phyloP scores from a whole-genome alignment of 228 moss, liverwort and hornwort genomes.

The Sphagnum magellanicum region DNA sequence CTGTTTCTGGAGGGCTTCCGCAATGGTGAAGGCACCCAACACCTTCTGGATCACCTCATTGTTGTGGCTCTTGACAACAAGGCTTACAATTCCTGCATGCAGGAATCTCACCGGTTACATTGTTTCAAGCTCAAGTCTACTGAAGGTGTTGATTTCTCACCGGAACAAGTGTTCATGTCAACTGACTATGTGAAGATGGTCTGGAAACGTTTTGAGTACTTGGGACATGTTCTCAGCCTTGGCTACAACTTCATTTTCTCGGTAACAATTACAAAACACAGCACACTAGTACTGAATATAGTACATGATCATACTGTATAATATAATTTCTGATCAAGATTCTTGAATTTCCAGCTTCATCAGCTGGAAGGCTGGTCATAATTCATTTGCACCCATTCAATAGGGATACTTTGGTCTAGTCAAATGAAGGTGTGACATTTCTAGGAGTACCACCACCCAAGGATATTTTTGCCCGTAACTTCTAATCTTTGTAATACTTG shows the following conservation, averaged over 20 bases:
- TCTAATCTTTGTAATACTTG: too few relatives aligned
- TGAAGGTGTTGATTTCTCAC: slow-evolving; percentile 51
- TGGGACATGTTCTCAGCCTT: slow-evolving; percentile 53
- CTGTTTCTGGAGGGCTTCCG: slow-evolving; percentile 56
- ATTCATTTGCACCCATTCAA: too few relatives aligned
- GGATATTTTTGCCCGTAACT: too few relatives aligned
- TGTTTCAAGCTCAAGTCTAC: slow-evolving; percentile 55
- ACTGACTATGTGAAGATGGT: slow-evolving; percentile 76
- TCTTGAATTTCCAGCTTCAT: too few relatives aligned
- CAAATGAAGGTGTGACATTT: too few relatives aligned
- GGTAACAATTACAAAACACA: slow-evolving; percentile 23
- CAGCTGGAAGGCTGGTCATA: too few relatives aligned
- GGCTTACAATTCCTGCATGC: slow-evolving; percentile 53
- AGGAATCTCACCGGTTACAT: slow-evolving; percentile 39
- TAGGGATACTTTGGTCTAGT: too few relatives aligned
- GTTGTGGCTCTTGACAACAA: slow-evolving; percentile 61
- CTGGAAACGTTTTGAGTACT: slow-evolving; percentile 73
- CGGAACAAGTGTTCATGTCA: slow-evolving; percentile 65
- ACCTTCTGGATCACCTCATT: slow-evolving; percentile 51
- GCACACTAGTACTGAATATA: not conserved
- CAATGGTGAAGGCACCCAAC: slow-evolving; percentile 36
- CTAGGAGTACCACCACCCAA: too few relatives aligned
- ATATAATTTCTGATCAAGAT: too few relatives aligned
- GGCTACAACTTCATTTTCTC: slow-evolving; percentile 77
- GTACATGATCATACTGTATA: too few relatives aligned